Conservation (phyloP, 306 rosid species). For the Myrica gale region DNA sequence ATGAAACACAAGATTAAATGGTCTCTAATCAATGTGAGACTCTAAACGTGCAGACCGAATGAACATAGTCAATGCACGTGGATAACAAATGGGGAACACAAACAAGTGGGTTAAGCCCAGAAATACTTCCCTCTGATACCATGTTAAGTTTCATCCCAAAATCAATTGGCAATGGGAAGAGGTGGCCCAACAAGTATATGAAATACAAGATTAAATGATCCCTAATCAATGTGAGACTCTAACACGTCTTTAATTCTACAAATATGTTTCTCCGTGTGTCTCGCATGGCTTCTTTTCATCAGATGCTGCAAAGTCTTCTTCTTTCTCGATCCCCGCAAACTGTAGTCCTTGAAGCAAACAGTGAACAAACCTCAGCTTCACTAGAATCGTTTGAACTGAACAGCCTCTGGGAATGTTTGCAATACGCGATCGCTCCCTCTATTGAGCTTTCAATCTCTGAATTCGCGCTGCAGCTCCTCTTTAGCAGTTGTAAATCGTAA, state of each 20-base stretch:
- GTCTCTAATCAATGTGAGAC: no score
- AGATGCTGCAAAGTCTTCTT: slow-evolving; percentile 25
- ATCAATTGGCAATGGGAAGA: no score
- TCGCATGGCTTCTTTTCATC: neutral
- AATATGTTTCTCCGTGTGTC: neutral
- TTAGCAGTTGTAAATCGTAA: slow-evolving; percentile 54
- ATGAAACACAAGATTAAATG: no score
- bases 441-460: slow-evolving; percentile 70
- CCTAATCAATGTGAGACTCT: no score
- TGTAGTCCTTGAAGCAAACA: slow-evolving; percentile 39
- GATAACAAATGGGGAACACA: no score
- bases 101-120: no score
- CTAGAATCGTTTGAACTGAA: slow-evolving; percentile 24
- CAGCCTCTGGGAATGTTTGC: slow-evolving; percentile 64
- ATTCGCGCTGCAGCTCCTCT: slow-evolving; percentile 69
- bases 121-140: no score
- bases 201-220: no score
- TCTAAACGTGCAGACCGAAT: no score
- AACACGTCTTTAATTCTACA: neutral
- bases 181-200: no score
- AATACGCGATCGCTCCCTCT: slow-evolving; percentile 95
- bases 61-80: no score
- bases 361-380: slow-evolving; percentile 37
- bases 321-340: slow-evolving; percentile 41
- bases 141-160: no score